Conservation (phyloP, 2,329 filamentous ascomycete genomes). For the Aplosporella prunicola region DNA sequence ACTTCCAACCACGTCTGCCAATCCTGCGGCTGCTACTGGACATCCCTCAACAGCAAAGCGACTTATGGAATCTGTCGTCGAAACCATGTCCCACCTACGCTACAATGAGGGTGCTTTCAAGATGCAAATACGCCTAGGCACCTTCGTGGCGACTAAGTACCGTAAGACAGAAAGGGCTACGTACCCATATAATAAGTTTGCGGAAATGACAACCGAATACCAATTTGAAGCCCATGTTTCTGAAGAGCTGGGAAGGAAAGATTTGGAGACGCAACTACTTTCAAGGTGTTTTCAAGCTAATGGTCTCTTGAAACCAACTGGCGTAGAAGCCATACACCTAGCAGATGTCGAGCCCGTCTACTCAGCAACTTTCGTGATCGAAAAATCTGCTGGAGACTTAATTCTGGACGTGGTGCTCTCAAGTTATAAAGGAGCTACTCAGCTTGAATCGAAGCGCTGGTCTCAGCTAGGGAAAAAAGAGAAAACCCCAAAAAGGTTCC, state of each 20-base stretch:
- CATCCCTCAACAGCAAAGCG: too few relatives aligned
- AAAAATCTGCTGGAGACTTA: neutral
- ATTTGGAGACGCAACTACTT: constrained; percentile 1
- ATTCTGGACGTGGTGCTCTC: constrained; percentile 2
- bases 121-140: constrained; percentile 1
- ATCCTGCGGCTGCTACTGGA: too few relatives aligned
- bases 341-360: constrained; percentile 4
- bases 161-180: neutral
- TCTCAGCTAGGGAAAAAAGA: neutral
- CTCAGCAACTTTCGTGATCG: constrained; percentile 5
- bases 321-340: neutral
- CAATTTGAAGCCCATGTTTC: neutral
- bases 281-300: constrained; percentile 1
- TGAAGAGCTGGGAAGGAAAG: constrained; percentile 1
- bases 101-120: neutral
- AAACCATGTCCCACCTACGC: neutral
- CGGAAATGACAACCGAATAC: neutral
- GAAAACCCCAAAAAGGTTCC: neutral
- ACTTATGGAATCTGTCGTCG: neutral
- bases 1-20: too few relatives aligned
- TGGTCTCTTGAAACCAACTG: neutral
- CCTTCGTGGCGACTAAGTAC: neutral
- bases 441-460: neutral
- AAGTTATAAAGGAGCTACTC: neutral
- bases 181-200: neutral